Evolutionary conservation across 495 filamentous ascomycete genomes (phyloP), one percentile per base, ranked within the genome.

Genomic region (Amorphotheca resinae): DNA sequence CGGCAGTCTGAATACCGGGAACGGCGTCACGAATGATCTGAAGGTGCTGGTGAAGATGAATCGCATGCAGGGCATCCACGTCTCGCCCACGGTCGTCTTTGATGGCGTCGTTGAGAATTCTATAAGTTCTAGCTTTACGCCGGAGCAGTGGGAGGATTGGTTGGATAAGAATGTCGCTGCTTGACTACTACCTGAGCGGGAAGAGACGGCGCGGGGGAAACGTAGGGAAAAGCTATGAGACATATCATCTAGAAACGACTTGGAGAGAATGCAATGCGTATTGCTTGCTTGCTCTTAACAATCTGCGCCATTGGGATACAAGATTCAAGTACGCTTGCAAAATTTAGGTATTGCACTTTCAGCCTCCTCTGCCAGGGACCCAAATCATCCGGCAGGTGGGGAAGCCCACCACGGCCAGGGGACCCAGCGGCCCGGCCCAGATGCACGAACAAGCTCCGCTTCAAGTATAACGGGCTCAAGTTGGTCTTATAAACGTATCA

Each of bases 51-150:
- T 93, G 36, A 93, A 89, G 66, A 80, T 78, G 56, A 80, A 80
- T 48, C 66, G 87, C 44, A 59, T 86, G 50, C 64, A 77, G 5
- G 84, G 87, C 4, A 77, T 93, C 23, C 89, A 95, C 67, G 85
- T 94, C 21, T 86, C 81, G 21, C 87, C 87, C 16, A 95, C 87
- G 1, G 84, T 93, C 14, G 61, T 93, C 32, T 91, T 93, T 63
- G 76, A 95, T 63, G 87, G 84, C 7, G 73, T 87, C 31, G 81
- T 91, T 34, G 84, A 82, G 46, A 74, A 72, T 45, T 70, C 77
- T 14, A 87, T 94, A 49, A 79, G 75, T 33, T 87, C 79, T 39
- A 73, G 76, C 34, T 94, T 87, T 73, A 79, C 71, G 2, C 67
- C 62, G 53, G 75, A 79, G 39, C 80, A 91, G 60, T 98, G 87